A percentile compares a stretch with the other conserved stretches of the same genome.
Conservation (phyloP, 208 protist genomes). For the Leishmania arabica region DNA sequence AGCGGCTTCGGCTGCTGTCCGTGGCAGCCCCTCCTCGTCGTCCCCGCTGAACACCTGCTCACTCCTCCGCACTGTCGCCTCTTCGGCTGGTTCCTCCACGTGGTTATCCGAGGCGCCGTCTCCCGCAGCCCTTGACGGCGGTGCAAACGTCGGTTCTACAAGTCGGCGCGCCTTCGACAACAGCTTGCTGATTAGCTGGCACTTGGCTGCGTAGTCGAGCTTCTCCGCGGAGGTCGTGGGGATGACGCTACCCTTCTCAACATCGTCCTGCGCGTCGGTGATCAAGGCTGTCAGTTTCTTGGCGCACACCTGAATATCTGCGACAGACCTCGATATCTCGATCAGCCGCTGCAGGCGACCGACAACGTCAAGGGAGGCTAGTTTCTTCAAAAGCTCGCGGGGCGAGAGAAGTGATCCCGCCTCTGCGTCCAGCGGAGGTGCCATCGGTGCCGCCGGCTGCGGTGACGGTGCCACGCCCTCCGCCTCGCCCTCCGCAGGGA, state of each 20-base stretch:
- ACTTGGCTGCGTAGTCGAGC: slow-evolving; percentile 54
- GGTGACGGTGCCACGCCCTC: not conserved
- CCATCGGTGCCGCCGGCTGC: not conserved
- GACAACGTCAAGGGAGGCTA: slow-evolving; percentile 55
- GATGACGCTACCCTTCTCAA: not conserved
- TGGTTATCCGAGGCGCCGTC: not conserved
- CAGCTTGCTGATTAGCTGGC: slow-evolving; percentile 79
- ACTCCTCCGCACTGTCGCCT: not conserved
- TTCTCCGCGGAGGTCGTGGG: not conserved
- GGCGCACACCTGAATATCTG: slow-evolving; percentile 51
- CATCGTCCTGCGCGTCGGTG: slow-evolving; percentile 12
- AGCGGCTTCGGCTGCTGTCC: not conserved
- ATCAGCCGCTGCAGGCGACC: slow-evolving; percentile 75
- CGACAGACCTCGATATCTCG: slow-evolving; percentile 48
- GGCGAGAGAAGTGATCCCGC: slow-evolving; percentile 54
- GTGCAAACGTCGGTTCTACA: slow-evolving; percentile 26
- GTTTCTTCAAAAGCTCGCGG: slow-evolving; percentile 61
- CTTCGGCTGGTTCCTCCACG: not conserved
- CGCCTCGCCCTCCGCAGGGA: not conserved
- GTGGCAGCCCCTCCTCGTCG: not conserved
- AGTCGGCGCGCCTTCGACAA: slow-evolving; percentile 79
- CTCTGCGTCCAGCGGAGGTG: slow-evolving; percentile 23
- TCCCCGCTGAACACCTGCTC: not conserved
- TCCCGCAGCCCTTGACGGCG: not conserved
- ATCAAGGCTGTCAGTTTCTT: slow-evolving; percentile 34